Conservation (phyloP, 2,329 filamentous ascomycete species). For the Nemania sp. region DNA sequence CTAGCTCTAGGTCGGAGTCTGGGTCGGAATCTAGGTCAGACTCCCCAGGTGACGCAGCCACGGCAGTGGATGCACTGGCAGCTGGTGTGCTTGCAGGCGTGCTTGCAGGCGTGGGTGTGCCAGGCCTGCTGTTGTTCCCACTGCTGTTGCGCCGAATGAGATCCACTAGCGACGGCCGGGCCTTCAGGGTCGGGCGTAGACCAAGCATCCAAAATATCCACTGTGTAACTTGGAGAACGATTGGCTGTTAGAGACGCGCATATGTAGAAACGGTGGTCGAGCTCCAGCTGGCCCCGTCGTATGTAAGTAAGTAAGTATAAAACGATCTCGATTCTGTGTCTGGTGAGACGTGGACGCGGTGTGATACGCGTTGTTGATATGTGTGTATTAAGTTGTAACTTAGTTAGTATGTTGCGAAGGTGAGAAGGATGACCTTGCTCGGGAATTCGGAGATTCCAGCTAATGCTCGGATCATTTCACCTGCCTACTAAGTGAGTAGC, state of each 20-base stretch:
- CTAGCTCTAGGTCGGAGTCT: slow-evolving; percentile 2
- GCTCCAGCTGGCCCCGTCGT: not conserved
- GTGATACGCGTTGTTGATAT: not conserved
- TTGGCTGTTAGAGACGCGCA: slow-evolving; percentile 10
- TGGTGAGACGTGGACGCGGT: not conserved
- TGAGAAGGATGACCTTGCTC: slow-evolving; percentile 10
- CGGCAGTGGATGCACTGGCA: slow-evolving; percentile 25
- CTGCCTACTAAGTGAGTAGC: too few species aligned
- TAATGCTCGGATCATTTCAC: too few species aligned
- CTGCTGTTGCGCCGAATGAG: slow-evolving; percentile 43
- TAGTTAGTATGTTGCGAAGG: slow-evolving; percentile 4
- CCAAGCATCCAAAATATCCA: slow-evolving; percentile 50
- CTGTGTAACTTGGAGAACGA: slow-evolving; percentile 1
- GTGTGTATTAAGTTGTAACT: not conserved
- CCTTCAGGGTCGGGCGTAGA: slow-evolving; percentile 55
- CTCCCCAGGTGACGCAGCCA: not conserved
- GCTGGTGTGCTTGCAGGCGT: slow-evolving; percentile 9
- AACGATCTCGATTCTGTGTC: not conserved
- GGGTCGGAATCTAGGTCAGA: not conserved
- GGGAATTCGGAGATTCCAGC: slow-evolving; percentile 7
- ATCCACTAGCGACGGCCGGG: slow-evolving; percentile 58
- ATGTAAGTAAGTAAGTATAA: not conserved
- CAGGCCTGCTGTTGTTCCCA: slow-evolving; percentile 18
- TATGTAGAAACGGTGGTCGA: not conserved
- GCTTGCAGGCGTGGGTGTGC: slow-evolving; percentile 23